phyloP scores from a whole-genome alignment of 257 asterid species.

The Nicotiana tabacum region DNA sequence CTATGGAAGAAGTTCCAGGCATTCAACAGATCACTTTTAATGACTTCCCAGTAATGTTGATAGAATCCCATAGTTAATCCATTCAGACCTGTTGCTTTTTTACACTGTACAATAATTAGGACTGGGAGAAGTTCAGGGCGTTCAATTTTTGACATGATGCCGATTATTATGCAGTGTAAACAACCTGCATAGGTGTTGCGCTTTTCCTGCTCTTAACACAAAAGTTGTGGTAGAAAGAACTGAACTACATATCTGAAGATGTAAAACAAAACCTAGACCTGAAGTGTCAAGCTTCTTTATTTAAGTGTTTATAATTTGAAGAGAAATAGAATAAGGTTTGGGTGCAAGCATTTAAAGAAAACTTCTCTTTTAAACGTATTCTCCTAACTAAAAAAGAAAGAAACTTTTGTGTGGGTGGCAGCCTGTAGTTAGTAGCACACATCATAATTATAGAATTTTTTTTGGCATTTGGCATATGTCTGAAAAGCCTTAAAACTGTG shows the following conservation, averaged over 20 bases:
- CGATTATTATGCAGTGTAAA: neutral
- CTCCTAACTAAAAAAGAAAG: neutral
- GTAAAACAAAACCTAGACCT: neutral
- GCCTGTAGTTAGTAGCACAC: neutral
- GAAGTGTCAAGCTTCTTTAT: neutral
- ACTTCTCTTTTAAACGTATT: neutral
- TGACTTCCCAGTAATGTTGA: too few species aligned
- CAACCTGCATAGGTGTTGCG: neutral
- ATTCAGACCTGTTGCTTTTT: too few species aligned
- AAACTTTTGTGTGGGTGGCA: neutral
- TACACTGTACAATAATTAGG: too few species aligned
- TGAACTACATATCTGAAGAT: neutral
- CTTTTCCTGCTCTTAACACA: neutral
- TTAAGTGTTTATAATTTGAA: neutral
- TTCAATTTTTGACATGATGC: neutral
- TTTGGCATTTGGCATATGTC: conserved; percentile 3
- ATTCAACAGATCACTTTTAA: too few species aligned
- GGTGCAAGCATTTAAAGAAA: neutral
- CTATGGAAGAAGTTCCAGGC: too few species aligned
- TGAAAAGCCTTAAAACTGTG: neutral
- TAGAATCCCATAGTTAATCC: too few species aligned
- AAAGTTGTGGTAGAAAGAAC: neutral
- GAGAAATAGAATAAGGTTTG: neutral
- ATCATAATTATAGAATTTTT: neutral
- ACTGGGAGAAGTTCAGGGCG: too few species aligned